Conservation (phyloP, 176 grass and related monocot species). For the Triticum aestivum region IWGSC_CS_RefSeq_v2.1 NC_057802.1:580520158-580520657, state of each 20-base stretch:
- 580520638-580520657: background rate
- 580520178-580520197: no score
- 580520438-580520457: slow-evolving; percentile 34
- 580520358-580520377: slow-evolving; percentile 19
- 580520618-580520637: slow-evolving; percentile 23
- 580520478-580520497: background rate
- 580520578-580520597: slow-evolving; percentile 8
- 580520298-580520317: no score
- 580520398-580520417: background rate
- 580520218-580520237: no score
- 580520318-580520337: no score
- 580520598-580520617: slow-evolving; percentile 30
- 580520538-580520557: slow-evolving; percentile 21
- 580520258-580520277: no score
- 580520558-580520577: slow-evolving; percentile 15
- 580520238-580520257: no score
- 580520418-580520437: background rate
- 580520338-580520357: no score
- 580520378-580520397: slow-evolving; percentile 16
- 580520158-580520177: no score
- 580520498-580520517: background rate
- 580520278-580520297: no score
- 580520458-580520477: slow-evolving; percentile 14
- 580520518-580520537: slow-evolving; percentile 29
- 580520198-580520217: no score